phyloP scores from a whole-genome alignment of 352 stramenopile species.

The Globisporangium viniferum region DNA sequence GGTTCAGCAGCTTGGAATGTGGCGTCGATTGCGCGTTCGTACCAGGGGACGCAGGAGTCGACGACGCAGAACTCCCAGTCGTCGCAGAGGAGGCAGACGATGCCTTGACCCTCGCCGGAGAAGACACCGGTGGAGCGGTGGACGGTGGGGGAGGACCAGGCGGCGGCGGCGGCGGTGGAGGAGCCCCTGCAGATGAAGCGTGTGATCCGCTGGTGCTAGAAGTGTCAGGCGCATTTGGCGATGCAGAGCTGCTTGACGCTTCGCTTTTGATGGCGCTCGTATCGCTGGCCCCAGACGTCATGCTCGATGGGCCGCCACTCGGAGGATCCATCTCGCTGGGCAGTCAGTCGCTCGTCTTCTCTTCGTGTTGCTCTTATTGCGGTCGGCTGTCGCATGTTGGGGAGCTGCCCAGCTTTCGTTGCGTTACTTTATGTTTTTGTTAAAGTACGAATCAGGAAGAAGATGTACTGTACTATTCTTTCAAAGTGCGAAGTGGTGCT shows the following conservation, averaged over 20 bases:
- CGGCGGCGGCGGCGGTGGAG: slow-evolving; percentile 41
- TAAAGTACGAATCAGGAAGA: slow-evolving; percentile 2
- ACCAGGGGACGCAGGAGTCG: slow-evolving; percentile 29
- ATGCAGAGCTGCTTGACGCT: not conserved
- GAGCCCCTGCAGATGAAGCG: slow-evolving; percentile 10
- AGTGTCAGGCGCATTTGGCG: not conserved
- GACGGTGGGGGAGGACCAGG: slow-evolving; percentile 30
- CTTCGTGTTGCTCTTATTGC: not conserved
- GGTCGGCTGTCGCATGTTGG: not conserved
- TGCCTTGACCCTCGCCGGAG: slow-evolving; percentile 17
- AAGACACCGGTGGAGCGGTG: slow-evolving; percentile 15
- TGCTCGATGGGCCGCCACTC: not conserved
- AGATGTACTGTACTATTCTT: not conserved
- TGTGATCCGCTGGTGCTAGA: not conserved
- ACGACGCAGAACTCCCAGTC: slow-evolving; percentile 9
- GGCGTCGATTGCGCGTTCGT: slow-evolving; percentile 31
- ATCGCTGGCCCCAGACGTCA: not conserved
- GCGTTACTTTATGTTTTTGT: not conserved
- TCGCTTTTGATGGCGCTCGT: slow-evolving; percentile 11
- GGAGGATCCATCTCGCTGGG: slow-evolving; percentile 4
- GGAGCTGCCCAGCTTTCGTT: not conserved
- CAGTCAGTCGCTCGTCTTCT: not conserved
- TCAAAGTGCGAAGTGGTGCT: not conserved
- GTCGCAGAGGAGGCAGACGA: not conserved
- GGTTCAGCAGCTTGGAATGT: slow-evolving; percentile 70